Percentiles rank a stretch among this genome's conserved stretches.
Conservation (phyloP, 2,329 filamentous ascomycete species). For the Xylariaceae sp. region DNA sequence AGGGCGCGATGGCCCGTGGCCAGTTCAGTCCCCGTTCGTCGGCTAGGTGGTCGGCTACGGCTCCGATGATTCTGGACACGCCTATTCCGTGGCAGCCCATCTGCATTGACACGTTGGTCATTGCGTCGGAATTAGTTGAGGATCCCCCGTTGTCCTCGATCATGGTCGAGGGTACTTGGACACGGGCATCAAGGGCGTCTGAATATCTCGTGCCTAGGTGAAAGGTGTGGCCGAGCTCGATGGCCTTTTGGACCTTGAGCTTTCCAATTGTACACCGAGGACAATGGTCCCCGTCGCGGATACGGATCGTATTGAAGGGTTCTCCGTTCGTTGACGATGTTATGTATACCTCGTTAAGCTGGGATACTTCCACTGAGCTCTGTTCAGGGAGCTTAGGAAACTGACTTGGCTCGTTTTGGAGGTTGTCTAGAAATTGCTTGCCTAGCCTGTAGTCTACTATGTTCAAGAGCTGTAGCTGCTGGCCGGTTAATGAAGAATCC, state of each 20-base stretch:
- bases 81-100: conserved; percentile 99
- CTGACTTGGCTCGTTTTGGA: conserved; percentile 12
- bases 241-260: conserved; percentile 65
- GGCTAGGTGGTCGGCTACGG: conserved; percentile 71
- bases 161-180: conserved; percentile 43
- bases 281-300: conserved; percentile 66
- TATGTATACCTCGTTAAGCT: conserved; percentile 21
- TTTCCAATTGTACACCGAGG: conserved; percentile 61
- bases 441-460: conserved; percentile 35
- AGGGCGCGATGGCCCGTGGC: conserved; percentile 83
- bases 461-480: conserved; percentile 26
- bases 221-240: conserved; percentile 95
- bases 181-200: conserved; percentile 62
- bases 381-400: conserved; percentile 18
- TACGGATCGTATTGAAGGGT: conserved; percentile 60
- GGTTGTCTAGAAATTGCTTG: conserved; percentile 15
- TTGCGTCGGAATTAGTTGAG: conserved; percentile 22
- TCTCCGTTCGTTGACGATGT: conserved; percentile 26
- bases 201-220: conserved; percentile 88
- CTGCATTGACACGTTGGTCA: conserved; percentile 57
- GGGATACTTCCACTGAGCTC: conserved; percentile 11
- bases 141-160: conserved; percentile 13
- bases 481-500: conserved; percentile 18
- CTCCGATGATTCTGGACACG: conserved; percentile 83
- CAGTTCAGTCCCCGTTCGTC: conserved; percentile 77